phyloP scores from a whole-genome alignment of 1,139 yeast species.

The Hemisphaericaspora xylanilytica region DNA sequence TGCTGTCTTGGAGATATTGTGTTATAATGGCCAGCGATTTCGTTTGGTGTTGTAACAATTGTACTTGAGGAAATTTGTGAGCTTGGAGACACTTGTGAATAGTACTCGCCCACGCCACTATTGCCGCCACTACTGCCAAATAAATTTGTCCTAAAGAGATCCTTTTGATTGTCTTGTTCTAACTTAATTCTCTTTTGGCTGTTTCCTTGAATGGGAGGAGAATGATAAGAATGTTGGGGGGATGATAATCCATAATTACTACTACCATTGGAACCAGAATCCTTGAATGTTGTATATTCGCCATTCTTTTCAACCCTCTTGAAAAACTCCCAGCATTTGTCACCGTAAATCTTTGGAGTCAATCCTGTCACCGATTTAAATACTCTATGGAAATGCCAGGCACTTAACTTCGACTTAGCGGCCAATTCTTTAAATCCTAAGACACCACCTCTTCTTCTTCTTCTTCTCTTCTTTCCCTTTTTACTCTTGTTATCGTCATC shows the following conservation, averaged over 20 bases:
- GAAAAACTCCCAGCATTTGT: conserved; percentile 75
- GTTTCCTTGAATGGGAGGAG: conserved; percentile 2
- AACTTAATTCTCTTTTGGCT: conserved; percentile 5
- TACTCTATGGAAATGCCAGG: conserved; percentile 95
- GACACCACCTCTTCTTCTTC: conserved; percentile 82
- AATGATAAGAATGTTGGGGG: neutral
- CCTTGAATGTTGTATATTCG: conserved; percentile 15
- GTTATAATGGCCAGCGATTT: conserved; percentile 3
- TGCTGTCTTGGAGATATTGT: conserved; percentile 4
- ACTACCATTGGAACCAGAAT: neutral
- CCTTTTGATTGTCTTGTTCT: conserved; percentile 5
- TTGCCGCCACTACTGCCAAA: too few species aligned
- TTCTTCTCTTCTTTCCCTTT: conserved; percentile 52
- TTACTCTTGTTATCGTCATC: conserved; percentile 36
- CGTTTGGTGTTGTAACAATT: conserved; percentile 12
- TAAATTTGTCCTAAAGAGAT: conserved; percentile 5
- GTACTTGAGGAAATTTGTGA: neutral
- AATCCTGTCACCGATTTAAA: conserved; percentile 82
- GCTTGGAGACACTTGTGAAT: conserved; percentile 2
- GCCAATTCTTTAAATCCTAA: conserved; percentile 87
- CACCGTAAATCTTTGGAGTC: conserved; percentile 88
- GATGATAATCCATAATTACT: neutral
- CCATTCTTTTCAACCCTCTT: conserved; percentile 32
- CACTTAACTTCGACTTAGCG: conserved; percentile 75
- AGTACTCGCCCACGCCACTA: too few species aligned